A percentile compares a stretch with the other conserved stretches of the same genome.
Conservation (phyloP, 2,329 filamentous ascomycete species). For the Arthrobotrys entomopaga region DNA sequence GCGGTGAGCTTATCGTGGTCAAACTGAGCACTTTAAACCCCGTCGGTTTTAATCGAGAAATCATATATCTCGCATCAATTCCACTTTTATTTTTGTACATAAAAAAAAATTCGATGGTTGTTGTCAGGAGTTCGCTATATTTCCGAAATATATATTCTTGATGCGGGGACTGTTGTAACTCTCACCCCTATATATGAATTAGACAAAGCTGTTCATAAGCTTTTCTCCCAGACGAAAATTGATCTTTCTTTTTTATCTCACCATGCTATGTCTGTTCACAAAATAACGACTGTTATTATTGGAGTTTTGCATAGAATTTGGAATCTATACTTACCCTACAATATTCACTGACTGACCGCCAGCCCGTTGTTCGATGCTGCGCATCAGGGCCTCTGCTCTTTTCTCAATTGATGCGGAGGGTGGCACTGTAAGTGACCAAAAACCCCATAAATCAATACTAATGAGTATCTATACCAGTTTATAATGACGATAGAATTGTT, state of each 20-base stretch:
- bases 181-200: constrained; percentile 54
- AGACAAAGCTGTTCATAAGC: neutral
- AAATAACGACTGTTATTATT: neutral
- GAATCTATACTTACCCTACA: constrained; percentile 53
- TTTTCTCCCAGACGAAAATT: neutral
- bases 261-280: constrained; percentile 68
- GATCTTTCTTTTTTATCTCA: constrained; percentile 48
- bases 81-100: constrained; percentile 63
- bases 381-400: constrained; percentile 69
- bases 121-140: constrained; percentile 4
- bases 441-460: too few species aligned
- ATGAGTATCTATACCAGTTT: too few species aligned
- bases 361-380: constrained; percentile 65
- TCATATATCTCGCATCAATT: constrained; percentile 74
- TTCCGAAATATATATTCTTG: neutral
- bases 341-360: constrained; percentile 61
- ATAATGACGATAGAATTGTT: too few species aligned
- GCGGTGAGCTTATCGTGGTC: constrained; percentile 62
- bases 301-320: neutral
- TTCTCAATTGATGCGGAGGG: constrained; percentile 71
- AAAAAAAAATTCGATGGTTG: neutral
- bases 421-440: constrained; percentile 64
- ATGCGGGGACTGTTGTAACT: neutral
- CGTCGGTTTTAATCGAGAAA: constrained; percentile 67
- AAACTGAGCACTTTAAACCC: constrained; percentile 59